A percentile compares a stretch with the other conserved stretches of the same genome.
These are phyloP conservation scores for Juglanconis juglandina DNA, from an alignment of 2,329 filamentous ascomycete genomes.

Conservation along the genomic window DNA sequence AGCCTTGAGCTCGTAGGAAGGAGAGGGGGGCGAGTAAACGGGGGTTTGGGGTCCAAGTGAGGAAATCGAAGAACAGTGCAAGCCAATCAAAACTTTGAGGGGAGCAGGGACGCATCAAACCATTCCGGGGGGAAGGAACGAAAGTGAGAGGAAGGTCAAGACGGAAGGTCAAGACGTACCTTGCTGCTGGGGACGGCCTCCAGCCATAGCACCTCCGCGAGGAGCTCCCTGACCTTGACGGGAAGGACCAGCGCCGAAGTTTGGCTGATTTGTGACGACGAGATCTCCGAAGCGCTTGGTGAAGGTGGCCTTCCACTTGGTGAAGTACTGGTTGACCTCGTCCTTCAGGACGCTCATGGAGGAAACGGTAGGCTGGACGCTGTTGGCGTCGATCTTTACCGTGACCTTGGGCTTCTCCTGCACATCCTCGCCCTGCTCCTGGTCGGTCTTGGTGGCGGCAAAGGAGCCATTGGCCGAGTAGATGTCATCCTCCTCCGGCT, in stretches of 20 bases:
- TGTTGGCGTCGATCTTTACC: slow-evolving; percentile 11
- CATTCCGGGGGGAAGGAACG: too few species aligned
- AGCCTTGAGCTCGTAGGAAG: slow-evolving; percentile 27
- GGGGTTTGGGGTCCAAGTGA: too few species aligned
- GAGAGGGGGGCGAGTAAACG: background rate
- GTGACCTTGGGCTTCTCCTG: slow-evolving; percentile 3
- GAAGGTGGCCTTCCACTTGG: slow-evolving; percentile 74
- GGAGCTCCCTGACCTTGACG: slow-evolving; percentile 23
- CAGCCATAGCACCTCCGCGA: slow-evolving; percentile 25
- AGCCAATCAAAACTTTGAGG: too few species aligned
- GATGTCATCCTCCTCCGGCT: background rate
- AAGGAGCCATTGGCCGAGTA: too few species aligned
- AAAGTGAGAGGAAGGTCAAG: background rate
- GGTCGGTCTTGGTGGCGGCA: background rate
- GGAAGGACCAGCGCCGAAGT: slow-evolving; percentile 19
- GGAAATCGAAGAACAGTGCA: too few species aligned
- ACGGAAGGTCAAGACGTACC: background rate
- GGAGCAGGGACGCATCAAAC: too few species aligned
- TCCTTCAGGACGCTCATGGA: slow-evolving; percentile 60
- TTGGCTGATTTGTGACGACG: slow-evolving; percentile 44
- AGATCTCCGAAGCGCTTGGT: slow-evolving; percentile 69
- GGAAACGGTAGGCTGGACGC: slow-evolving; percentile 27
- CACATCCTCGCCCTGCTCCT: slow-evolving; percentile 3
- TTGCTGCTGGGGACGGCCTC: slow-evolving; percentile 9
- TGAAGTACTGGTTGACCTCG: slow-evolving; percentile 67